Evolutionary conservation across 805 yeast genomes (phyloP).

Genomic region (Spathaspora boniae): DNA sequence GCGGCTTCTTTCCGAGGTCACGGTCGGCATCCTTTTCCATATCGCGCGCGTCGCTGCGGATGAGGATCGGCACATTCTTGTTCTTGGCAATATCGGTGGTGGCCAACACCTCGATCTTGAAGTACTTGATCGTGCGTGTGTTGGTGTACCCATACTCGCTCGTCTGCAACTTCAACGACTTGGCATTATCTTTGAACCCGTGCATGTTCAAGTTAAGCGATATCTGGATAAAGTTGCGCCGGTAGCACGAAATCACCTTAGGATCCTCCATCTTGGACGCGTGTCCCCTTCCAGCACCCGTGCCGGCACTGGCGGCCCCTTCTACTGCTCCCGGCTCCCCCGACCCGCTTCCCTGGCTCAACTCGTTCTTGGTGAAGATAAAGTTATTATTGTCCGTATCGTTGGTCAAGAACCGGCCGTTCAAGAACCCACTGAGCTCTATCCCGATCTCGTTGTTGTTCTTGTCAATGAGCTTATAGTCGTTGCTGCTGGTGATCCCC

Average conservation of each 20-base stretch:
- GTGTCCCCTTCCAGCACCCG: no score
- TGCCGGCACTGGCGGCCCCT: no score
- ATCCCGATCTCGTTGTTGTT: constrained; percentile 23
- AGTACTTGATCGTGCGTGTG: constrained; percentile 35
- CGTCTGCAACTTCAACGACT: constrained; percentile 28
- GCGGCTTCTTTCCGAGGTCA: constrained; percentile 11
- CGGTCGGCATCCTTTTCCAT: constrained; percentile 15
- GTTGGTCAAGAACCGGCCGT: constrained; percentile 41
- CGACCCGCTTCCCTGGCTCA: no score
- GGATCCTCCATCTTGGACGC: constrained; percentile 20
- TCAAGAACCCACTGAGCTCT: constrained; percentile 34
- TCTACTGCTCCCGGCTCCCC: no score
- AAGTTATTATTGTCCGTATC: constrained; percentile 38
- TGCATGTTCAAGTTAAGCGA: constrained; percentile 26
- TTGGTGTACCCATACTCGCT: constrained; percentile 34
- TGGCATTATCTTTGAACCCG: constrained; percentile 22
- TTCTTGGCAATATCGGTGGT: constrained; percentile 27
- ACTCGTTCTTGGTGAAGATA: constrained; percentile 15
- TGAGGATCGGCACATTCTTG: constrained; percentile 30
- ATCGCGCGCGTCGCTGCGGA: constrained; percentile 18
- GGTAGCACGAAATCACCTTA: constrained; percentile 42
- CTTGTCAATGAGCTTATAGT: constrained; percentile 27
- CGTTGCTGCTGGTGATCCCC: constrained; percentile 11
- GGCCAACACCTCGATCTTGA: constrained; percentile 37
- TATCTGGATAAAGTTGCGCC: constrained; percentile 41